Base-by-base conservation (phyloP, 2,329 filamentous ascomycete species). In the Phyllosticta citriasiana region DNA sequence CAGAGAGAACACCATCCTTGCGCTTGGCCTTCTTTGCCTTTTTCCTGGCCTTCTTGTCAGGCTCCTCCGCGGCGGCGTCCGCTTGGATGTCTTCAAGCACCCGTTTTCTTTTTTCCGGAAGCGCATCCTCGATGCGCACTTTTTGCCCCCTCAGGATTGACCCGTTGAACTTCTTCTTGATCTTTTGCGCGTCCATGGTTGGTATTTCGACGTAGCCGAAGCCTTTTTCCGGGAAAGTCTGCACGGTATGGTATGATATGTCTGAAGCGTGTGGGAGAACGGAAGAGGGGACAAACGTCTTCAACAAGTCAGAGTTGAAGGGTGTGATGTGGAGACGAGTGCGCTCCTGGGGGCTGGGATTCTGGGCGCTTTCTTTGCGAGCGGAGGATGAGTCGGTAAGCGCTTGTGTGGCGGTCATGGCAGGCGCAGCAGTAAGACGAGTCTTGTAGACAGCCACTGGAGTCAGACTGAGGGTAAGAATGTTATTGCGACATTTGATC, bases 141-240 rank as follows among this genome's bases (percentile, higher is more conserved):
- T 96, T 97, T 63, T 81, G 80, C 8, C 94, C 94, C 71, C 88
- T 94, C 61, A 99, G 77, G 25, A 89, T 88, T 1, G 88, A 84
- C 33, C 93, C 93, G 78, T 96, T 89, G 57, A 97, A 81, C 77
- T 94, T 97, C 77, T 88, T 93, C 77, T 87, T 91, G 59, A 97
- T 76, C 74, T 91, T 96, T n/a, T 93, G 88, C 9, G 93, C 94
- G 66, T 96, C 91, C 74, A 84, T 83, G 2, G 73, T 76, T 0
- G 92, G 92, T 47, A 99, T 76, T 55, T 95, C 91, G 63, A 97
- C 80, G 76, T 89, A 99, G 61, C 93, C 94, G 84, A 91, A 99
- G 59, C 84, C 87, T 71, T 85, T 88, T 66, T 99, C 94, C 14
- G 93, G 93, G 65, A 96, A 96, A 0, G 92, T 92, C 70, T 91